A percentile compares a stretch with the other conserved stretches of the same genome.
phyloP scores from a whole-genome alignment of 2,329 filamentous ascomycete genomes.

The Fusarium sp. region DNA sequence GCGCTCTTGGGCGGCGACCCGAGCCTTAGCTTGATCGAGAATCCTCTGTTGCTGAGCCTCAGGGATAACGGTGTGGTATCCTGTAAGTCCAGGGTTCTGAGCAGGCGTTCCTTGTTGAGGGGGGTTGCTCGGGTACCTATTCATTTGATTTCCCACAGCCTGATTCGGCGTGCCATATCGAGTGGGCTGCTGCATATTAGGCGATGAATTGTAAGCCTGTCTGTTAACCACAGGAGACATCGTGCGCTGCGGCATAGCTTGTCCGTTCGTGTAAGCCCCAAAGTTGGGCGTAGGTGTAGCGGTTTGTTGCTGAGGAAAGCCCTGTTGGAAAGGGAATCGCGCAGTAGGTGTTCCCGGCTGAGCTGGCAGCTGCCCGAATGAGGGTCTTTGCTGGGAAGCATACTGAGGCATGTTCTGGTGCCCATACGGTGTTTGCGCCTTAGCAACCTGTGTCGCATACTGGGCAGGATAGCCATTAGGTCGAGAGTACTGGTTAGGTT shows the following conservation, averaged over 20 bases:
- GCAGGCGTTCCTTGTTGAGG: slow-evolving; percentile 48
- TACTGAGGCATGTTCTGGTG: slow-evolving; percentile 65
- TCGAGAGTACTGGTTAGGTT: slow-evolving; percentile 63
- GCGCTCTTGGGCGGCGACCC: slow-evolving; percentile 60
- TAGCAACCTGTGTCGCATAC: slow-evolving; percentile 64
- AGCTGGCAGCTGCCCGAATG: slow-evolving; percentile 56
- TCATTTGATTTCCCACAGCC: slow-evolving; percentile 49
- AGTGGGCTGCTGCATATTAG: slow-evolving; percentile 53
- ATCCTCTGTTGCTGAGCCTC: slow-evolving; percentile 64
- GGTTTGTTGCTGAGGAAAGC: slow-evolving; percentile 55
- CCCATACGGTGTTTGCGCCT: slow-evolving; percentile 65
- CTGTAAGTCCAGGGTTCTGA: slow-evolving; percentile 57
- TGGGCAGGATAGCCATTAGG: slow-evolving; percentile 61
- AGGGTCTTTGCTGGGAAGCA: slow-evolving; percentile 60
- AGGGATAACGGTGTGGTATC: slow-evolving; percentile 64
- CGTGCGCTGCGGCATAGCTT: slow-evolving; percentile 55
- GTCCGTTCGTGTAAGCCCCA: slow-evolving; percentile 59
- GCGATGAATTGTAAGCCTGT: slow-evolving; percentile 56
- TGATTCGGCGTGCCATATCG: slow-evolving; percentile 52
- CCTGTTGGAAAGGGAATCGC: slow-evolving; percentile 57
- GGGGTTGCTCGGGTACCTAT: slow-evolving; percentile 52
- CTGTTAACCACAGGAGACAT: slow-evolving; percentile 60
- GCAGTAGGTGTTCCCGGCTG: slow-evolving; percentile 59
- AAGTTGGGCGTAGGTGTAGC: slow-evolving; percentile 54
- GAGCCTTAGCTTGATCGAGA: slow-evolving; percentile 64